phyloP scores from a whole-genome alignment of 1,139 yeast genomes.

The Candida albicans region DNA sequence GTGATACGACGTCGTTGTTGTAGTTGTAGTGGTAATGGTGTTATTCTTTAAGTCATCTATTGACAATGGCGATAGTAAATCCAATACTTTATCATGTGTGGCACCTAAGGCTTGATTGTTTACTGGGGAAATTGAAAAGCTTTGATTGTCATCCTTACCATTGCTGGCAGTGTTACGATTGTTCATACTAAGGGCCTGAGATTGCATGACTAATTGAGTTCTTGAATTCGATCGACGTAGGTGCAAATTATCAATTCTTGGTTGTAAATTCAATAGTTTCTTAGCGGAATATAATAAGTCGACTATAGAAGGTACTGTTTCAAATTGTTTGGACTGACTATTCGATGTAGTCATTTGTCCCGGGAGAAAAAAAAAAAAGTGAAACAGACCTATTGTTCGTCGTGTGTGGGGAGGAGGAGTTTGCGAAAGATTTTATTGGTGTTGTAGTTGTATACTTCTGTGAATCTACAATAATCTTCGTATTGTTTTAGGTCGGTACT shows the following conservation, averaged over 20 bases:
- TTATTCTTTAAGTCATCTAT: constrained; percentile 35
- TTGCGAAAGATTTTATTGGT: too few species aligned
- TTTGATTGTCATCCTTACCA: neutral
- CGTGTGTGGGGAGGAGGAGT: too few species aligned
- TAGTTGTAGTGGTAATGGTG: constrained; percentile 8
- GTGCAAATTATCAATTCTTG: constrained; percentile 44
- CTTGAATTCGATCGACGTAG: constrained; percentile 36
- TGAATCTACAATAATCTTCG: too few species aligned
- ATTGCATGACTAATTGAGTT: constrained; percentile 18
- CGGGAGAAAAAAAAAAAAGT: neutral
- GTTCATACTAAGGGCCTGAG: neutral
- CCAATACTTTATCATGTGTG: constrained; percentile 24
- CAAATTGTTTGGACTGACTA: constrained; percentile 7
- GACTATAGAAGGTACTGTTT: constrained; percentile 35
- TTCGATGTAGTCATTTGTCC: neutral
- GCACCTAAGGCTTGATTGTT: neutral
- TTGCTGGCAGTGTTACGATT: neutral
- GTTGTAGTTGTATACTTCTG: too few species aligned
- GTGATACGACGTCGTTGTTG: constrained; percentile 2
- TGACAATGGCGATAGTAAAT: constrained; percentile 43
- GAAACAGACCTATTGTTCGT: neutral
- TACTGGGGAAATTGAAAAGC: neutral
- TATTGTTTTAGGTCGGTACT: too few species aligned
- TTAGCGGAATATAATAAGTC: constrained; percentile 48
- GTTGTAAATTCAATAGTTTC: constrained; percentile 39